A percentile compares a stretch with the other conserved stretches of the same genome.
phyloP scores from a whole-genome alignment of 768 basidiomycete species.

The Lentinula sp. region DNA sequence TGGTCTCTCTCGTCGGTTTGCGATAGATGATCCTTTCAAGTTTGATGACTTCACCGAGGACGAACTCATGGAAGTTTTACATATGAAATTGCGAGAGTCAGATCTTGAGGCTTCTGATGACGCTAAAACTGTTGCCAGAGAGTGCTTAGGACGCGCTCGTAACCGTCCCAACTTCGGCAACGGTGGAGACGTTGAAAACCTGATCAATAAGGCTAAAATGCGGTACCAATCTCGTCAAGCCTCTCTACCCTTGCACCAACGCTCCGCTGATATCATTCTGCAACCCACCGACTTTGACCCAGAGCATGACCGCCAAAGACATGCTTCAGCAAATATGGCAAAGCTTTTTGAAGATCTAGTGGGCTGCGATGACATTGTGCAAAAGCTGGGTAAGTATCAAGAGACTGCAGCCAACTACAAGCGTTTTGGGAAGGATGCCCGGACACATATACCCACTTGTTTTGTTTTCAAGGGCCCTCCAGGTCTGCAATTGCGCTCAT shows the following conservation, averaged over 20 bases:
- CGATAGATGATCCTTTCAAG: constrained; percentile 62
- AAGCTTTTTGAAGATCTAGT: constrained; percentile 60
- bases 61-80: constrained; percentile 48
- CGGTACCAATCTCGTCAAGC: constrained; percentile 36
- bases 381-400: constrained; percentile 46
- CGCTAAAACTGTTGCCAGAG: constrained; percentile 55
- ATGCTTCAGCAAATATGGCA: constrained; percentile 43
- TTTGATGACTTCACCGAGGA: constrained; percentile 59
- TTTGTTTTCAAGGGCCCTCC: constrained; percentile 76
- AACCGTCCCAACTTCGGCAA: constrained; percentile 63
- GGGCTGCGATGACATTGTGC: constrained; percentile 50
- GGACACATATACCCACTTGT: constrained; percentile 52
- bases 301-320: constrained; percentile 41
- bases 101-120: constrained; percentile 49
- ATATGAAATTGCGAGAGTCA: constrained; percentile 51
- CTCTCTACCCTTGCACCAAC: constrained; percentile 14
- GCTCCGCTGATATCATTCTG: constrained; percentile 37
- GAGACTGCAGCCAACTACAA: constrained; percentile 38
- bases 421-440: constrained; percentile 32
- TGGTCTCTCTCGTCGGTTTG: constrained; percentile 59
- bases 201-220: constrained; percentile 46
- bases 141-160: constrained; percentile 32
- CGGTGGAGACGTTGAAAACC: constrained; percentile 58
- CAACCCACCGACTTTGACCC: constrained; percentile 62
- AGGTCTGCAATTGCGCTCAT: constrained; percentile 30